Conservation (phyloP, 2,329 filamentous ascomycete genomes). For the Aspergillus sclerotialis region DNA sequence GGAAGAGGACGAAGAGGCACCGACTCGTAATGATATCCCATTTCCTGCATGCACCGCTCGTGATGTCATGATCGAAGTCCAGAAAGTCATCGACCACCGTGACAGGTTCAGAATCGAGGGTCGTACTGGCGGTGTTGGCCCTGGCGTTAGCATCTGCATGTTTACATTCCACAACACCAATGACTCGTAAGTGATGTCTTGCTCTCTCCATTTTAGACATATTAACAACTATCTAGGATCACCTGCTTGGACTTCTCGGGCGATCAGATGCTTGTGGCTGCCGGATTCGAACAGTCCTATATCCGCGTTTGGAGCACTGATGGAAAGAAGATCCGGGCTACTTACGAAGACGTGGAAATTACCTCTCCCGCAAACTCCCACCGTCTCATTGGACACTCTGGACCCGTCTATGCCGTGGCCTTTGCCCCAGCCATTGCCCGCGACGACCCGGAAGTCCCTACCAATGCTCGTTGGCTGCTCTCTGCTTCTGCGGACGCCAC, state of each 20-base stretch:
- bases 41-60: constrained; percentile 80
- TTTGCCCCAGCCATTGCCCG: constrained; percentile 67
- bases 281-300: constrained; percentile 87
- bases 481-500: constrained; percentile 84
- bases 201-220: neutral
- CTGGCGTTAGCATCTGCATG: constrained; percentile 85
- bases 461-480: constrained; percentile 67
- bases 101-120: constrained; percentile 86
- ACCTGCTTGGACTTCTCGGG: constrained; percentile 95
- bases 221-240: constrained; percentile 48
- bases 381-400: constrained; percentile 77
- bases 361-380: constrained; percentile 64
- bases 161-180: constrained; percentile 97
- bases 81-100: constrained; percentile 85
- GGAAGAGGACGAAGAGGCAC: constrained; percentile 80
- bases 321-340: constrained; percentile 69
- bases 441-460: constrained; percentile 46
- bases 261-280: constrained; percentile 78
- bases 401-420: constrained; percentile 78
- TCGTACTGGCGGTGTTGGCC: constrained; percentile 73
- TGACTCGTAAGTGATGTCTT: constrained; percentile 58
- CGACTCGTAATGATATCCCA: constrained; percentile 70
- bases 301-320: constrained; percentile 91
- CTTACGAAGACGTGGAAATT: constrained; percentile 52
- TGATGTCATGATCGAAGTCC: constrained; percentile 90